phyloP scores from a whole-genome alignment of 371 early-diverging fungal genomes.

The Smittium mucronatum region DNA sequence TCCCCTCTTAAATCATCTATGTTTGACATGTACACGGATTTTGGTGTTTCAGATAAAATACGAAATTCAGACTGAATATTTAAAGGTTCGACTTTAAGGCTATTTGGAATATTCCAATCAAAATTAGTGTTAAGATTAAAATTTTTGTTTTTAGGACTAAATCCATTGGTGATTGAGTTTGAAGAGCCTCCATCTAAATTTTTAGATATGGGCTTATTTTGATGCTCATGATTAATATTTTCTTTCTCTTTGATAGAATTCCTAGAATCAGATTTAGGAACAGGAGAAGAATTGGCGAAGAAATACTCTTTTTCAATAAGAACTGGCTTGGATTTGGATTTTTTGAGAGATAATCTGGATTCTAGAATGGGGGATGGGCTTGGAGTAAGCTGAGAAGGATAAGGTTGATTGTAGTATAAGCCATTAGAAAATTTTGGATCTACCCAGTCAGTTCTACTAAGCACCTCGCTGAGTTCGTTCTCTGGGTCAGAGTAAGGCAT shows the following conservation, averaged over 20 bases:
- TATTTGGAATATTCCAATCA: neutral
- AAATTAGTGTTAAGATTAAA: neutral
- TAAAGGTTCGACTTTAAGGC: neutral
- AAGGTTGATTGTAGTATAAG: neutral
- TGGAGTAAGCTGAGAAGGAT: neutral
- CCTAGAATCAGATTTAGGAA: no score
- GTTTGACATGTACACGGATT: neutral
- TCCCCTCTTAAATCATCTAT: neutral
- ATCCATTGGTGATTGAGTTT: no score
- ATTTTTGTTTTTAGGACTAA: neutral
- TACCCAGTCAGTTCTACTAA: neutral
- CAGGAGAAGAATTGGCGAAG: no score
- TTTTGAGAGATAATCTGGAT: neutral
- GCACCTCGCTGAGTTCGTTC: constrained; percentile 3
- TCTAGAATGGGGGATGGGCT: neutral
- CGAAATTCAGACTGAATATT: neutral
- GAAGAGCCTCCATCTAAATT: no score
- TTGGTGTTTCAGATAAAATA: neutral
- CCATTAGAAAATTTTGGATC: neutral
- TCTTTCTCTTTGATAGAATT: no score
- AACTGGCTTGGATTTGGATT: no score
- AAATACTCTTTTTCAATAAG: no score
- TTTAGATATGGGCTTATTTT: no score
- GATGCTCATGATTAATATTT: no score
- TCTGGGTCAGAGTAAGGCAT: neutral